Conservation (phyloP, 129 eudicot species). For the Arctium minus region DNA sequence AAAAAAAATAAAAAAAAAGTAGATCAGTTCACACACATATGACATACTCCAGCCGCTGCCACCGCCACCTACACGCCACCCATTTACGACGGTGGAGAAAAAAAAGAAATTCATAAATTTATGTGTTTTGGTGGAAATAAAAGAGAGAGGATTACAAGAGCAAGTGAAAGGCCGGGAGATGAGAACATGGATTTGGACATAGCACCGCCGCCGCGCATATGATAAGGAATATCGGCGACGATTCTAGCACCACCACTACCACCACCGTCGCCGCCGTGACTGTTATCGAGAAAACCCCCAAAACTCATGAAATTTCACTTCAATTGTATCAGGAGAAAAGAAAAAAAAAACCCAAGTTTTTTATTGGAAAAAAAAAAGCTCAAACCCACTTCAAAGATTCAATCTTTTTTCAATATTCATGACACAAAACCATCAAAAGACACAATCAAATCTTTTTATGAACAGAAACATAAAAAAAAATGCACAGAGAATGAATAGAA, state of each 20-base stretch:
- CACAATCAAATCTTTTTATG: not conserved
- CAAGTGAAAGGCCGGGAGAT: slow-evolving; percentile 94
- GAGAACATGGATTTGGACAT: slow-evolving; percentile 70
- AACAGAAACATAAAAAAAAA: not conserved
- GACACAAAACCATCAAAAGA: not conserved
- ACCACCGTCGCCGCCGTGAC: slow-evolving; percentile 53
- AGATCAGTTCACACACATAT: not conserved
- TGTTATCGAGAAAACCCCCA: slow-evolving; percentile 89
- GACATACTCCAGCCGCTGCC: not conserved
- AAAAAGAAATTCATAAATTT: not conserved
- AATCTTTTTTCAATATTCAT: slow-evolving; percentile 11
- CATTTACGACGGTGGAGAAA: not conserved
- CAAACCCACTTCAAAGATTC: slow-evolving; percentile 23
- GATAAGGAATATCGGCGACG: slow-evolving; percentile 59
- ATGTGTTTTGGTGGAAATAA: not conserved
- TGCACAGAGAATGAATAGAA: slow-evolving; percentile 8
- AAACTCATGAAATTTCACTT: slow-evolving; percentile 76
- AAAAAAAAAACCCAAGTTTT: not conserved
- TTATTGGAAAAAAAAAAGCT: not conserved
- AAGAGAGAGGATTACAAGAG: slow-evolving; percentile 45
- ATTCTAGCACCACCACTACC: slow-evolving; percentile 52
- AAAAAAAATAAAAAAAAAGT: not conserved
- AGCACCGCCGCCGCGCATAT: slow-evolving; percentile 53
- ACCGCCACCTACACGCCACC: not conserved
- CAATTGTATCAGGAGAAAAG: not conserved